Conservation (phyloP, 2,329 filamentous ascomycete genomes). For the Diaporthe humulicola region DNA sequence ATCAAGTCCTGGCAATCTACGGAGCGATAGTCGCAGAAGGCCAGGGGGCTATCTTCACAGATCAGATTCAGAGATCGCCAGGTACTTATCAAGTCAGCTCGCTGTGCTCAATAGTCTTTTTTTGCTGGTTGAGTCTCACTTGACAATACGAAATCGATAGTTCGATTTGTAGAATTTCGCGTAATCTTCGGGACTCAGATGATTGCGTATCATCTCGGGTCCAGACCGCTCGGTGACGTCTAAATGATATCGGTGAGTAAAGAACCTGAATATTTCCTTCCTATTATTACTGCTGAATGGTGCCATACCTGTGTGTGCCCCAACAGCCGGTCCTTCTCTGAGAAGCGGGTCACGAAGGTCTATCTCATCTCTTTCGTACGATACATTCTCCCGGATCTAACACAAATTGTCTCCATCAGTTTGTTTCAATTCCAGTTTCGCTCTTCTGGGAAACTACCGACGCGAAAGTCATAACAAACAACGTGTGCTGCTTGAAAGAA, state of each 20-base stretch:
- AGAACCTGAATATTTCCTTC: no score
- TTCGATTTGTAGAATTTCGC: neutral
- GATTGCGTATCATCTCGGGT: neutral
- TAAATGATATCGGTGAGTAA: neutral
- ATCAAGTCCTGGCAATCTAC: neutral
- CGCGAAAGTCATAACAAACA: neutral
- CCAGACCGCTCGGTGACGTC: neutral
- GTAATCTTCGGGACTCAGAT: neutral
- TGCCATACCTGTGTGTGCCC: neutral
- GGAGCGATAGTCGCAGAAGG: neutral
- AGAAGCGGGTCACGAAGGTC: neutral
- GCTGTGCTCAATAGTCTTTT: neutral
- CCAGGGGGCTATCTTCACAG: neutral
- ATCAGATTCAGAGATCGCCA: neutral
- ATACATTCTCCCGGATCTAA: neutral
- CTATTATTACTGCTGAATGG: neutral
- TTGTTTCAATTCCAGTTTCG: neutral
- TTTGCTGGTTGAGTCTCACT: neutral
- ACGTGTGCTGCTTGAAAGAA: neutral
- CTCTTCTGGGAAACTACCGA: neutral
- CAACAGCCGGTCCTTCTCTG: neutral
- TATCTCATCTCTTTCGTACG: neutral
- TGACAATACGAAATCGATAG: neutral
- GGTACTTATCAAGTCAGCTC: neutral
- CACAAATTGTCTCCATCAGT: neutral